These are phyloP conservation scores for Phaseolus lunatus DNA, from an alignment of 306 rosid genomes.

Conservation along the genomic window DNA sequence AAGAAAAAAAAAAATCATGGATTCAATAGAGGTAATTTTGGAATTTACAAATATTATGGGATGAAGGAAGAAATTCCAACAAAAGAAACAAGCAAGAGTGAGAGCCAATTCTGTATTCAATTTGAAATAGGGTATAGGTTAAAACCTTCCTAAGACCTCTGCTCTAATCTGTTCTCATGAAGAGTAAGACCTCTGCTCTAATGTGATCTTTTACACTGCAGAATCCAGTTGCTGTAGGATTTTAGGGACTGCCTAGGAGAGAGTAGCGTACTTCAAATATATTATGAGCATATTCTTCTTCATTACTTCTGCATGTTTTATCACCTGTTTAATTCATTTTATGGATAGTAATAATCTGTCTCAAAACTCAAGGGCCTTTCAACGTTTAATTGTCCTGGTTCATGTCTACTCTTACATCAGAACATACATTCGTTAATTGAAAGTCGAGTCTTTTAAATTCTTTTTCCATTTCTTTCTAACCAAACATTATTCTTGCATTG, in stretches of 20 bases:
- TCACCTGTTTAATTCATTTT: not conserved
- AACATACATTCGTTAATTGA: not conserved
- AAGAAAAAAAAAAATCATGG: too few relatives aligned
- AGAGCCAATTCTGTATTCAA: not conserved
- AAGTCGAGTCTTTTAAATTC: not conserved
- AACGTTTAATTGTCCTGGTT: not conserved
- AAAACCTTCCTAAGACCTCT: not conserved
- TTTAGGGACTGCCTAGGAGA: not conserved
- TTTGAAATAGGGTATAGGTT: not conserved
- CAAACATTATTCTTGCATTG: not conserved
- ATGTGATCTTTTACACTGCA: not conserved
- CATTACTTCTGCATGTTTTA: not conserved
- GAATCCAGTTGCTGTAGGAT: not conserved
- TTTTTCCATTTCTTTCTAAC: not conserved
- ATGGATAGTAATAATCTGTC: not conserved
- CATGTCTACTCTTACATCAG: not conserved
- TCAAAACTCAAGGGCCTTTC: not conserved
- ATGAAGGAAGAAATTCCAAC: too few relatives aligned
- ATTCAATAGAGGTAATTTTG: too few relatives aligned
- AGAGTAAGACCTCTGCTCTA: not conserved
- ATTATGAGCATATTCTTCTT: not conserved
- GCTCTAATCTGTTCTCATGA: not conserved
- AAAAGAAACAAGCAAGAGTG: not conserved
- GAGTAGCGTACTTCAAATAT: not conserved
- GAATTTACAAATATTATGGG: too few relatives aligned